Evolutionary conservation across 257 asterid genomes (phyloP), one percentile per base, ranked within the genome.

Genomic region (Coffea eugenioides): DNA sequence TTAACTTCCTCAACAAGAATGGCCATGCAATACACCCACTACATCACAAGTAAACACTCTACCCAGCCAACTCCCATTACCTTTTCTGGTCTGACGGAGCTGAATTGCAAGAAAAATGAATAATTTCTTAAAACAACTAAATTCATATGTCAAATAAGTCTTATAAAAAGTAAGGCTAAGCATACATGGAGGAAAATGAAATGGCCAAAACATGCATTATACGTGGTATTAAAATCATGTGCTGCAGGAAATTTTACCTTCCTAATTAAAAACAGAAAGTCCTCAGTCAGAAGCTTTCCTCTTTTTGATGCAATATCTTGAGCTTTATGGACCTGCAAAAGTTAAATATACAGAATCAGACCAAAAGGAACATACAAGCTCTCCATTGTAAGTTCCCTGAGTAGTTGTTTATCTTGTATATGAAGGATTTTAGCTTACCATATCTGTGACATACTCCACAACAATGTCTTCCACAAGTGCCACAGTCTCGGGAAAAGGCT

Each of bases 401-500:
- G 56, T 45, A 64, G 21, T 54, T 52, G 45, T 78, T 21, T 56
- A 54, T 51, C 64, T 48, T 62, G 8, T 21, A 23, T n/a, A 46
- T 43, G 34, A 36, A 61, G 45, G 34, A 34, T 25, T 68, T 46
- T 25, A 31, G 21, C 94, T 86, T 88, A 85, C 98, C 95, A 92
- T 84, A 83, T 93, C 97, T 11, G 95, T 92, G 83, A 95, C 97
- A 80, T 95, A 95, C 82, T 95, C 99, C 83, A 94, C 96, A 73
- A 93, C 99, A 59, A 93, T 90, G 82, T 95, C 99, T 83, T 95
- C 99, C 80, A 92, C 91, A 61, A 95, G 97, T 14, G 96, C 75
- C 64, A 93, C 92, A 18, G 99, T 93, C 86, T 95, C 99, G 2
- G 97, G 98, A 83, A 92, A 94, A 34, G 97, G 99, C 99, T 95